Evolutionary conservation across 805 yeast species (phyloP).

Genomic region (Metschnikowia kunwiensis): DNA sequence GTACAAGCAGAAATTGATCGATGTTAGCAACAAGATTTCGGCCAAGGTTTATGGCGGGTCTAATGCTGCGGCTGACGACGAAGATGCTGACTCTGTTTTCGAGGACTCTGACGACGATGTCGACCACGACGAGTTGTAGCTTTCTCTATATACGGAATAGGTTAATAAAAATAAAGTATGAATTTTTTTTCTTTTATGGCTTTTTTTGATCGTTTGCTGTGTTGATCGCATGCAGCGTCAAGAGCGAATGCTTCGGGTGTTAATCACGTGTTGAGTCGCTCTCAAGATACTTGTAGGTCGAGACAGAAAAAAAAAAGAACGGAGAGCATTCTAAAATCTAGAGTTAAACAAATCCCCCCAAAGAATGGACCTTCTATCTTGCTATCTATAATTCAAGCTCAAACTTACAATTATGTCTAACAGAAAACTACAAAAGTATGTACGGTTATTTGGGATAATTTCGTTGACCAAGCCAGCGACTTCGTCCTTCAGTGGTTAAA

Average conservation of each 20-base stretch:
- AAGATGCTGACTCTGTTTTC: slow-evolving; percentile 28
- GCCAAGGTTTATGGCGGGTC: slow-evolving; percentile 61
- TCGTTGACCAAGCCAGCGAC: too few relatives aligned
- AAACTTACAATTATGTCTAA: slow-evolving; percentile 15
- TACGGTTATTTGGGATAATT: too few relatives aligned
- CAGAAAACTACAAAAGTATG: slow-evolving; percentile 24
- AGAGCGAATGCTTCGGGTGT: background rate
- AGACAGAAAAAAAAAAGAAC: slow-evolving; percentile 13
- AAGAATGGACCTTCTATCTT: slow-evolving; percentile 19
- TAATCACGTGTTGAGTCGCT: slow-evolving; percentile 10
- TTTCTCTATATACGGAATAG: slow-evolving; percentile 1
- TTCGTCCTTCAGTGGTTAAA: too few relatives aligned
- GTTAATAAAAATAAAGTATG: slow-evolving; percentile 1
- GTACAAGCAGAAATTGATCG: slow-evolving; percentile 77
- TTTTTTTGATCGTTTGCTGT: too few relatives aligned
- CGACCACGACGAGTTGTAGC: slow-evolving; percentile 45
- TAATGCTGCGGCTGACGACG: slow-evolving; percentile 43
- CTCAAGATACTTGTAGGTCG: slow-evolving; percentile 3
- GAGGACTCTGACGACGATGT: slow-evolving; percentile 41
- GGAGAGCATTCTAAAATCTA: background rate
- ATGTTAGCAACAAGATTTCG: slow-evolving; percentile 88
- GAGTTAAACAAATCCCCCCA: slow-evolving; percentile 3
- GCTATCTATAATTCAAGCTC: slow-evolving; percentile 10
- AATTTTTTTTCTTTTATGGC: too few relatives aligned
- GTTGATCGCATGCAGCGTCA: too few relatives aligned